Evolutionary conservation across 257 asterid genomes (phyloP).

Genomic region (Perilla frutescens): DNA sequence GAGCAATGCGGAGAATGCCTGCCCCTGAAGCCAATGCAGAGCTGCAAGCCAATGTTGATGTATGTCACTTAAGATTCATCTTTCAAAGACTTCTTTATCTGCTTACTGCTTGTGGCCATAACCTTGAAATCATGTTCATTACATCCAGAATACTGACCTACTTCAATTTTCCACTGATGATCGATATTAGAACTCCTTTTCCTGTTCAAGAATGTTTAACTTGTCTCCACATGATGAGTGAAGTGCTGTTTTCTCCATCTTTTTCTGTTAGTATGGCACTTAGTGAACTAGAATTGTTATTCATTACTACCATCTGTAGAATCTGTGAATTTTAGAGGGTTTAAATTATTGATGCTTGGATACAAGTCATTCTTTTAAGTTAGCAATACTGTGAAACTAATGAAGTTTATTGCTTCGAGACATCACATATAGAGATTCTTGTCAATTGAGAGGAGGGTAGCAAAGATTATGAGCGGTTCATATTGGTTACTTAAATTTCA

Average conservation of each 20-base stretch:
- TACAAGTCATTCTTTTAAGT: background rate
- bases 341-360: background rate
- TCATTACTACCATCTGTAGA: background rate
- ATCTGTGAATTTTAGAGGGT: background rate
- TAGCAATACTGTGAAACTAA: background rate
- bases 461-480: background rate
- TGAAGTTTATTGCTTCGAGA: background rate
- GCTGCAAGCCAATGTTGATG: conserved; percentile 44
- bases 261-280: conserved; percentile 3
- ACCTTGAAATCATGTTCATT: background rate
- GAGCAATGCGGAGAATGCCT: conserved; percentile 36
- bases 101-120: conserved; percentile 15
- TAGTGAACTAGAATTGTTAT: background rate
- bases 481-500: background rate
- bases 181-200: background rate
- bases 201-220: background rate
- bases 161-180: background rate
- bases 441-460: background rate
- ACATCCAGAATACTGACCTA: background rate
- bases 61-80: conserved; percentile 30
- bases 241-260: background rate
- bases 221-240: background rate
- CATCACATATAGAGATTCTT: background rate
- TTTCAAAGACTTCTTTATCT: conserved; percentile 6
- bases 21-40: conserved; percentile 50